Conservation (phyloP, 2,329 filamentous ascomycete genomes). For the Sphaerulina musiva region DNA sequence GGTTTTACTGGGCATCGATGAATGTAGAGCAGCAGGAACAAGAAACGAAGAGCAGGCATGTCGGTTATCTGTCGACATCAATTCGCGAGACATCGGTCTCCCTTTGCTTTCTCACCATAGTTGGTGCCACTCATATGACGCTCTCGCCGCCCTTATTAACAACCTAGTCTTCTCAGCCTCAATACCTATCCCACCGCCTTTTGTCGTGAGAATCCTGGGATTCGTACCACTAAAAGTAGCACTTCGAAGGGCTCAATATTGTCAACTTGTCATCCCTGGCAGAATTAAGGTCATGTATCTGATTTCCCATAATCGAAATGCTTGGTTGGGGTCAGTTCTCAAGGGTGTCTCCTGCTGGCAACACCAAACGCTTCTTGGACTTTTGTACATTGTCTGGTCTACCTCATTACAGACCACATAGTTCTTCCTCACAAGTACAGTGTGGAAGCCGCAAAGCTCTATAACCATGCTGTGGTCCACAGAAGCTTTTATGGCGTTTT, state of each 20-base stretch:
- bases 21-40: too few relatives aligned
- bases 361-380: too few relatives aligned
- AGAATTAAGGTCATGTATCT: conserved; percentile 23
- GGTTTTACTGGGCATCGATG: too few relatives aligned
- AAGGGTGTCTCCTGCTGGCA: conserved; percentile 31
- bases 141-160: conserved; percentile 62
- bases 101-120: conserved; percentile 57
- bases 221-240: conserved; percentile 54
- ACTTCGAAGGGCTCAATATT: conserved; percentile 66
- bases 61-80: conserved; percentile 54
- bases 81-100: conserved; percentile 63
- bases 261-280: conserved; percentile 27
- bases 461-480: not conserved
- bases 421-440: too few relatives aligned
- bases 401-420: too few relatives aligned
- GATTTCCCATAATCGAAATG: conserved; percentile 21
- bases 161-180: conserved; percentile 76
- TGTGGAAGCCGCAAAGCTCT: not conserved
- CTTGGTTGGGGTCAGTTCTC: conserved; percentile 39
- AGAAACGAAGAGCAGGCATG: not conserved
- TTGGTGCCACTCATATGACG: conserved; percentile 66
- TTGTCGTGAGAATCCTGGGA: conserved; percentile 55
- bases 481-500: not conserved
- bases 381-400: too few relatives aligned
- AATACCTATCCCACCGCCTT: conserved; percentile 69